Base-by-base conservation (phyloP, 2,329 filamentous ascomycete species). In the Verticillium nubilum region DNA sequence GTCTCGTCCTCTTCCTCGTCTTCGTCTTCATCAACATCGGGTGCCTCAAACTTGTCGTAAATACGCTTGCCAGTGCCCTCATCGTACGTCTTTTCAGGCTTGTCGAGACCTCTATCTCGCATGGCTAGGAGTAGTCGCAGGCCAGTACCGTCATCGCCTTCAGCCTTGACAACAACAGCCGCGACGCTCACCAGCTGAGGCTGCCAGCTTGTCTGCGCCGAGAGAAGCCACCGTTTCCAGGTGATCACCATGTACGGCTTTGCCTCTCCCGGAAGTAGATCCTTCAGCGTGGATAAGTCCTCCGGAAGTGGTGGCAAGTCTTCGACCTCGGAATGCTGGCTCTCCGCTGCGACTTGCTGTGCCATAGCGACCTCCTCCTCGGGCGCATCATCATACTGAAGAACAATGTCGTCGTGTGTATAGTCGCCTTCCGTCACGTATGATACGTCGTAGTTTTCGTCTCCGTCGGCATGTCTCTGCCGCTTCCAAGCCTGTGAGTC, bases 31-130 rank as follows among this genome's bases (percentile, higher is more conserved):
- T 86, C 81, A 7, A 84, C 76, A 12, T 84, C 83, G 0, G 88
- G 88, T 65, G 86, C 86, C 67, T 96, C 91, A 64, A 96, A 95
- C 60, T 87, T 90, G 62, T 83, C 86, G 66, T 94, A 96, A 10
- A 91, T 73, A 10, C 91, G 82, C 62, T 89, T 79, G 0, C 91
- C 92, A 0, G 89, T 87, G 42, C 82, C 74, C 12, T 86, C 80
- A 65, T 94, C 86, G 64, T 86, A 86, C 19, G 74, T 71, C 67
- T 83, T 87, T 63, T 86, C 77, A 58, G 80, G 83, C 61, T 78
- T 70, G 58, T 83, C 80, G 5, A 80, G 73, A 13, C 81, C 73
- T 54, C 88, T 77, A 68, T 96, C 90, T 28, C 90, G 83, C 62
- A 81, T 81, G 2, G 92, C 91, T 2, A 96, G 80, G 12, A 81